Evolutionary conservation across 768 basidiomycete species (phyloP).

Genomic region (Russula ochroleuca): DNA sequence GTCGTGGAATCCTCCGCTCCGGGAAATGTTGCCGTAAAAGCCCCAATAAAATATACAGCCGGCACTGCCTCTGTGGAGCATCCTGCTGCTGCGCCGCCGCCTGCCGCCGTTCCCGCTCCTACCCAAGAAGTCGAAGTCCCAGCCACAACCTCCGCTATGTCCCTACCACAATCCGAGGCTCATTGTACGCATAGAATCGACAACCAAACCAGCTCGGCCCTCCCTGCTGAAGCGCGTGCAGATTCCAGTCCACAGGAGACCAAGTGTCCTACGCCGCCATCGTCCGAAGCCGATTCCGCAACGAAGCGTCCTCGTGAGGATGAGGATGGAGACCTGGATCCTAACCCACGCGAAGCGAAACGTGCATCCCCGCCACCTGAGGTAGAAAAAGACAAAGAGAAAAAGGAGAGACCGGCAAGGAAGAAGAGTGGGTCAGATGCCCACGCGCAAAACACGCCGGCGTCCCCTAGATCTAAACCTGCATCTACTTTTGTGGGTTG

Average conservation of each 20-base stretch:
- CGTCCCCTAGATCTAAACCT: slow-evolving; percentile 21
- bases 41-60: neutral
- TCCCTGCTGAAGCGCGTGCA: slow-evolving; percentile 56
- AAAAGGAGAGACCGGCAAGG: slow-evolving; percentile 14
- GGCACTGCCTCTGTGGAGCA: neutral
- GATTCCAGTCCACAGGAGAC: slow-evolving; percentile 53
- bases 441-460: slow-evolving; percentile 9
- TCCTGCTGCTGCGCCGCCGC: slow-evolving; percentile 1
- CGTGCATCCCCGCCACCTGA: slow-evolving; percentile 58
- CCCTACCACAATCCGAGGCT: neutral
- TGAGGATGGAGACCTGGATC: slow-evolving; percentile 18
- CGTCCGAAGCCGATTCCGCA: slow-evolving; percentile 40
- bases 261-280: slow-evolving; percentile 61
- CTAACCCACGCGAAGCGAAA: slow-evolving; percentile 43
- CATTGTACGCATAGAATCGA: neutral
- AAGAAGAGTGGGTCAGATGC: slow-evolving; percentile 22
- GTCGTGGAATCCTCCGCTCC: neutral
- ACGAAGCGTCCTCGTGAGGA: slow-evolving; percentile 23
- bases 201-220: slow-evolving; percentile 38
- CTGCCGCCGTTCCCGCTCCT: neutral
- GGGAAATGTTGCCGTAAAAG: neutral
- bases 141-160: neutral
- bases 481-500: slow-evolving; percentile 22
- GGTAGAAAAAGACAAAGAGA: slow-evolving; percentile 23
- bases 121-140: neutral